These are phyloP conservation scores for Coemansia sp. DNA, from an alignment of 192 early-diverging fungal species.

Conservation along the genomic window DNA sequence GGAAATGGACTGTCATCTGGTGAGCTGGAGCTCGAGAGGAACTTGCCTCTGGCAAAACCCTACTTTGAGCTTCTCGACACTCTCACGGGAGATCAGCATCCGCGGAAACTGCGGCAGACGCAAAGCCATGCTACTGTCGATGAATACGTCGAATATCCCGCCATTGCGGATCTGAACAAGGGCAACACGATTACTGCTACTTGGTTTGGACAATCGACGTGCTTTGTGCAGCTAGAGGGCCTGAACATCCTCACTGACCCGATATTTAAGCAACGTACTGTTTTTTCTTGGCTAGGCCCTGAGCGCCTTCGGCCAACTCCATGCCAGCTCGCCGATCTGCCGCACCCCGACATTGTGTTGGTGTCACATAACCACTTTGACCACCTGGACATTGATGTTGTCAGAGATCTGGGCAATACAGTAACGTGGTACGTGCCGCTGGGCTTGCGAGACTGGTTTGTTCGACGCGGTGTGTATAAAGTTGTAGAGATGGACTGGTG, in stretches of 20 bases:
- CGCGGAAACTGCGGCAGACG: neutral
- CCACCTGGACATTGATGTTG: slow-evolving; percentile 72
- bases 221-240: slow-evolving; percentile 66
- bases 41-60: slow-evolving; percentile 33
- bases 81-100: slow-evolving; percentile 3
- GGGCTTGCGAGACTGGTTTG: slow-evolving; percentile 73
- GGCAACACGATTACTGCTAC: slow-evolving; percentile 31
- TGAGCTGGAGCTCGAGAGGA: slow-evolving; percentile 10
- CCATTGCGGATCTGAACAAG: slow-evolving; percentile 12
- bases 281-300: slow-evolving; percentile 66
- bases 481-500: slow-evolving; percentile 82
- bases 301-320: slow-evolving; percentile 68
- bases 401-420: slow-evolving; percentile 58
- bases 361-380: slow-evolving; percentile 92
- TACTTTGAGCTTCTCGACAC: slow-evolving; percentile 33
- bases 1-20: slow-evolving; percentile 49
- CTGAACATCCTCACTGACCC: slow-evolving; percentile 80
- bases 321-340: slow-evolving; percentile 65
- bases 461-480: slow-evolving; percentile 52
- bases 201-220: slow-evolving; percentile 67
- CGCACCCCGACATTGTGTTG: slow-evolving; percentile 72
- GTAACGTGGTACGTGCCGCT: slow-evolving; percentile 76
- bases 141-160: slow-evolving; percentile 19
- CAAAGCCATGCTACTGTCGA: neutral
- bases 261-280: slow-evolving; percentile 70